Evolutionary conservation across 2,329 filamentous ascomycete species (phyloP).

Genomic region (Colletotrichum sojae): DNA sequence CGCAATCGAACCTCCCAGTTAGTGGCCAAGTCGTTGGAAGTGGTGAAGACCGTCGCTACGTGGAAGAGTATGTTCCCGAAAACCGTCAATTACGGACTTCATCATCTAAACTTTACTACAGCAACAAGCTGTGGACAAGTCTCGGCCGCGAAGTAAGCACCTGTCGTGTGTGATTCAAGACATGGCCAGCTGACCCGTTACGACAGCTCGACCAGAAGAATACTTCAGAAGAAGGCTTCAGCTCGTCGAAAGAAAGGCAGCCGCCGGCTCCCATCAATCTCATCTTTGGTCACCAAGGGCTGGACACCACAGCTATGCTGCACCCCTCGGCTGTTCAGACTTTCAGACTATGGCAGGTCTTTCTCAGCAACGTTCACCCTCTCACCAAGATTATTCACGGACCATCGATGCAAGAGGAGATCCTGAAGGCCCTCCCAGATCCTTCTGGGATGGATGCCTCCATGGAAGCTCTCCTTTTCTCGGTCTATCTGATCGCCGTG

Average conservation of each 20-base stretch:
- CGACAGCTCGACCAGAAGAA: neutral
- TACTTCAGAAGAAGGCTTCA: neutral
- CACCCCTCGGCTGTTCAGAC: conserved; percentile 27
- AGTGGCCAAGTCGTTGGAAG: conserved; percentile 11
- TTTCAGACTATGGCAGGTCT: conserved; percentile 79
- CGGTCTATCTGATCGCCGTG: conserved; percentile 71
- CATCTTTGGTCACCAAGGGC: conserved; percentile 42
- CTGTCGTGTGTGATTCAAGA: neutral
- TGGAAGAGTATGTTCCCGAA: conserved; percentile 3
- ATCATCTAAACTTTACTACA: neutral
- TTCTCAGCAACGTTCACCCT: conserved; percentile 81
- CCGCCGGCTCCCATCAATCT: neutral
- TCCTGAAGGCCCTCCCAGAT: conserved; percentile 3
- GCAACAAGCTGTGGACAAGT: conserved; percentile 32
- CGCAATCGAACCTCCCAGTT: neutral
- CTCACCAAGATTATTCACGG: conserved; percentile 80
- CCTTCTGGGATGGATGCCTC: conserved; percentile 46
- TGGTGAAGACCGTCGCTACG: conserved; percentile 20
- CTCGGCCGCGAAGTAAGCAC: conserved; percentile 14
- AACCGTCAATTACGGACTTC: neutral
- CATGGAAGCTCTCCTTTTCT: conserved; percentile 74
- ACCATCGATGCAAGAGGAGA: conserved; percentile 71
- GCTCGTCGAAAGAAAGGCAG: neutral
- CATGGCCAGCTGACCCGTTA: neutral
- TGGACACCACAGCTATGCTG: conserved; percentile 2